These are phyloP conservation scores for Cerioporus squamosus DNA, from an alignment of 1,284 basidiomycete genomes.

Conservation along the genomic window DNA sequence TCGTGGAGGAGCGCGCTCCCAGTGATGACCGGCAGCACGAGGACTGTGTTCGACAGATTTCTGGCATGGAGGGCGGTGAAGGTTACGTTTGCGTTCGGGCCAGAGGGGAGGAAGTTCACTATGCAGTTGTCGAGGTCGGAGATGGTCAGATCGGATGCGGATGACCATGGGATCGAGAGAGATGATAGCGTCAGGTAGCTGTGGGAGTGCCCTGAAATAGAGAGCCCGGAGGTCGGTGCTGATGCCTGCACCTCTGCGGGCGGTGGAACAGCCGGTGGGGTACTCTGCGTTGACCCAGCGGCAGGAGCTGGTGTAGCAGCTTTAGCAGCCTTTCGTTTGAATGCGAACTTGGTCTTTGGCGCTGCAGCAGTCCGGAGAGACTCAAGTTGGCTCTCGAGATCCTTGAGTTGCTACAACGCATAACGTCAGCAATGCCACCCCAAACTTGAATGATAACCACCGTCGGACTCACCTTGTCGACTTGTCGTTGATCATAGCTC, in stretches of 20 bases:
- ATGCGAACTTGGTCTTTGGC: slow-evolving; percentile 69
- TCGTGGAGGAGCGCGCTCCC: slow-evolving; percentile 77
- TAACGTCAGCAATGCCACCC: slow-evolving; percentile 52
- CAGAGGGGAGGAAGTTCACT: slow-evolving; percentile 61
- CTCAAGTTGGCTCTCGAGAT: slow-evolving; percentile 27
- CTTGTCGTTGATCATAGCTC: slow-evolving; percentile 74
- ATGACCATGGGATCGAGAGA: slow-evolving; percentile 30
- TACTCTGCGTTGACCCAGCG: neutral
- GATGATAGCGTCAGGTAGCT: slow-evolving; percentile 28
- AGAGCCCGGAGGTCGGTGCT: slow-evolving; percentile 14
- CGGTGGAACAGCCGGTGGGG: neutral
- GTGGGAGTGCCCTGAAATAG: slow-evolving; percentile 26
- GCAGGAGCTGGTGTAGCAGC: slow-evolving; percentile 15
- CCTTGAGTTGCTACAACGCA: slow-evolving; percentile 57
- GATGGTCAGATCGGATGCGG: slow-evolving; percentile 57
- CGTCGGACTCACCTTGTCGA: slow-evolving; percentile 66
- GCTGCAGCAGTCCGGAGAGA: slow-evolving; percentile 45
- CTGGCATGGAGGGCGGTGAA: slow-evolving; percentile 69
- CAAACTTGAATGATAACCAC: neutral
- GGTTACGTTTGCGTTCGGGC: slow-evolving; percentile 20
- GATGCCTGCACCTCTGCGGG: neutral
- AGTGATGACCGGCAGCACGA: slow-evolving; percentile 64
- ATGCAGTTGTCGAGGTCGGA: slow-evolving; percentile 66
- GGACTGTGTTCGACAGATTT: slow-evolving; percentile 54
- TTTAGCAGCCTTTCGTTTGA: slow-evolving; percentile 58